Evolutionary conservation across 2,329 filamentous ascomycete genomes (phyloP), one percentile per base, ranked within the genome.

Genomic region (Epicoccum nigrum): DNA sequence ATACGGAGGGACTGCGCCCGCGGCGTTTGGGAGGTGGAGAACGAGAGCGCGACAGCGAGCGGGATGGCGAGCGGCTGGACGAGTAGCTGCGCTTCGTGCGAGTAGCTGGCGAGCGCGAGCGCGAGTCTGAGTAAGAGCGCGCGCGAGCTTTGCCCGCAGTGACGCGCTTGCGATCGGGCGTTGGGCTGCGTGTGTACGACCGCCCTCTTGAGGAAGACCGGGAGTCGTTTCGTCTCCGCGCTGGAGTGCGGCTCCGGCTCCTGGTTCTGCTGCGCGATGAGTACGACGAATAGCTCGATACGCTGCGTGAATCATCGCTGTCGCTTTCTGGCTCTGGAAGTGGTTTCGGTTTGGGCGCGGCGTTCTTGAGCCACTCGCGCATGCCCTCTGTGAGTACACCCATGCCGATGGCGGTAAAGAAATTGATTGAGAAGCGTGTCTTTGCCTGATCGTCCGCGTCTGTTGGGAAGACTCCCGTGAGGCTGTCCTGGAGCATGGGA

Each of bases 391-490:
- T 99, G 55, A 99, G 82, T 19, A 85, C 86, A 70, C 94, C 94
- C 89, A 99, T 95, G 51, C 92, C 92, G 65, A 99, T 96, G 66
- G 92, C 94, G 8, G 94, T 99, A 74, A 99, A 97, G 81, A 97
- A 99, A 76, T 99, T 99, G 86, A 99, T 96, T 42, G 92, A 90
- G 80, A 99, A 99, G 45, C 93, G 86, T 31, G 92, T 92, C 74
- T 97, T 94, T 69, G 90, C 87, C 19, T 92, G 85, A 66, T 92
- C 90, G 53, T 66, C 62, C n/a, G 64, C 90, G 71, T 97, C 92
- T 54, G 81, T 87, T 0, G 94, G 94, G 80, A 99, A 97, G 34
- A 99, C 78, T 23, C 93, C 93, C 31, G 87, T 85, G 52, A 97
- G 85, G 70, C 84, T 89, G 41, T 91, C 85, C 54, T 87, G 86